phyloP scores from a whole-genome alignment of 371 early-diverging fungal species.

The Dinochytrium kinnereticum region DNA sequence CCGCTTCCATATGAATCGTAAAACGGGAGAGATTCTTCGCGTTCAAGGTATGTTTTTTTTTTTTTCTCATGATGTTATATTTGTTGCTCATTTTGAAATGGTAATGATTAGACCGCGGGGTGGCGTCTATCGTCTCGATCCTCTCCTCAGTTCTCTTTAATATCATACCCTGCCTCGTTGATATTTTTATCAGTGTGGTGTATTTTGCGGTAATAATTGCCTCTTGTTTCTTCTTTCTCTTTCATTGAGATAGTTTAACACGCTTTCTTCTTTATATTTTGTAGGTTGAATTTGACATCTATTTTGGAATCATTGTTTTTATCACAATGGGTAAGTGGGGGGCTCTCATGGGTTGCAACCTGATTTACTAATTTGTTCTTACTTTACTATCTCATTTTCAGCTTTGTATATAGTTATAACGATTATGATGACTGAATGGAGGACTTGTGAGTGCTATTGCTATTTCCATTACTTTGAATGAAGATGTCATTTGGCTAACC shows the following conservation, averaged over 20 bases:
- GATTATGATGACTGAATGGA: constrained; percentile 68
- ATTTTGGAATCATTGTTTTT: constrained; percentile 83
- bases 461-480: neutral
- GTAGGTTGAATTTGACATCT: constrained; percentile 69
- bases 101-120: constrained; percentile 62
- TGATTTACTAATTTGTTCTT: no score
- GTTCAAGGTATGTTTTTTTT: neutral
- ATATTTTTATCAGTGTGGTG: constrained; percentile 79
- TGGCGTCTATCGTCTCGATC: constrained; percentile 64
- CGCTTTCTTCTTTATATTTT: neutral
- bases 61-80: neutral
- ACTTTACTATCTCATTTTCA: neutral
- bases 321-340: constrained; percentile 70
- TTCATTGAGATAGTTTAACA: neutral
- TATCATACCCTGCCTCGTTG: constrained; percentile 85
- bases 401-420: constrained; percentile 76
- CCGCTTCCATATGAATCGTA: constrained; percentile 89
- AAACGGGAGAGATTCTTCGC: constrained; percentile 81
- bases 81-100: neutral
- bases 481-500: neutral
- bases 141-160: constrained; percentile 85
- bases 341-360: neutral
- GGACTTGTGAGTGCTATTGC: neutral
- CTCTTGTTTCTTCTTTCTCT: neutral
- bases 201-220: constrained; percentile 4